Base-by-base conservation (phyloP, 371 early-diverging fungal species). In the Haplosporangium sp. region DNA sequence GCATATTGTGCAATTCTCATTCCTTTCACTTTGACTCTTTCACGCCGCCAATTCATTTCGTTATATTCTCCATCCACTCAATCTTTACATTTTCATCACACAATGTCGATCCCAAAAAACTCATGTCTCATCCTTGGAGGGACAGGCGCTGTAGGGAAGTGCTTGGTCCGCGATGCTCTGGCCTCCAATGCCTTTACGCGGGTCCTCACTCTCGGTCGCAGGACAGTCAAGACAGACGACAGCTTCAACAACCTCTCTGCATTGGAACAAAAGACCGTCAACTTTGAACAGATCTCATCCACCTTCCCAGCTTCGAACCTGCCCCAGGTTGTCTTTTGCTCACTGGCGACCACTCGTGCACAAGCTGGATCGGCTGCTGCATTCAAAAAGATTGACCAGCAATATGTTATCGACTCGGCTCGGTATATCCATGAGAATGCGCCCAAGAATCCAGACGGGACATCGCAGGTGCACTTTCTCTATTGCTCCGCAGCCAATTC, bases 71-170 rank as follows among this genome's bases (percentile, higher is more conserved):
- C 18, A 55, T 18, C 14, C 18, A 40, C 20, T 52, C 62, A 29
- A 18, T 48, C 52, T 14, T 4, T 45, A 23, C 16, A 43, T 45
- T 23, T 45, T 12, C 58, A 45, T 45, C 12, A 20, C 16, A 21
- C 16, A 47, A 79, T 79, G 79, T 57, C 79, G 43, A 72, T 68
- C 55, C 59, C 72, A 61, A 62, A 64, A 54, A 64, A 55, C 55
- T 81, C 80, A 14, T 77, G 71, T 3, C 62, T 86, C 20, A 72
- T 86, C 37, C 45, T 86, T 7, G 86, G 86, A 8, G 84, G 83
- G 8, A 86, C 86, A 80, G 94, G 94, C 48, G 92, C 92, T 40
- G 90, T 91, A 4, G 94, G 94, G 43, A 90, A 91, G 65, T 81
- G 85, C 20, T 73, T 93, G 13, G 81, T 93, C 55, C 84, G 81